Base-by-base conservation (phyloP, 1,284 basidiomycete genomes). In the Ustilago trichophora region DNA sequence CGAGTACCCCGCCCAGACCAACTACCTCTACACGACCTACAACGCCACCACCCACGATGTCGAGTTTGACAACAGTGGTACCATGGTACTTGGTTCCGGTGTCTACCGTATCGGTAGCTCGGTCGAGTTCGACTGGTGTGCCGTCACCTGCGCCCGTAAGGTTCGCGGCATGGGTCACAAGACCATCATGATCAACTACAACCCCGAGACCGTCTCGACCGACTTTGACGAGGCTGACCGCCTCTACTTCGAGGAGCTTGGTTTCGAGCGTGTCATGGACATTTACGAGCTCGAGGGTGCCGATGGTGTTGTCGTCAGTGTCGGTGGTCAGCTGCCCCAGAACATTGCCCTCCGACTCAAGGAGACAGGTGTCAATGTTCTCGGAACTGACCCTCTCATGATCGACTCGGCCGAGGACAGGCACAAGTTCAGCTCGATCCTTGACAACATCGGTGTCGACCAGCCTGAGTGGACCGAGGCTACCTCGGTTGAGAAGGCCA, bases 91-190 rank as follows among this genome's bases (percentile, higher is more conserved):
- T n/a, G 96, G 96, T 40, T 92, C 90, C 59, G 96, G 96, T 77
- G 96, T 99, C 25, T 98, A 99, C 85, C 89, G 96, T 56, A 98
- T 99, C 76, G 96, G 96, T 51, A 91, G 89, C 82, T 95, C 92
- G 66, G 96, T 99, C 81, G 96, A 99, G 85, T 99, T 99, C 82
- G 96, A 99, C 83, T 99, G 96, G 96, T 99, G 96, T 82, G 96
- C 96, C 26, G 96, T 98, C 45, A 98, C 94, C 3, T 98, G 94
- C 82, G 92, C 93, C 34, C 88, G 96, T 67, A 90, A 90, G 80
- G 88, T 98, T 69, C 87, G 94, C 70, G 88, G 90, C 67, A 90
- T 93, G 87, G 93, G 93, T 80, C 90, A 91, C 83, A 88, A 89
- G 85, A 98, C 96, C 36, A 90, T 98, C 85, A 98, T 98, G 95